These are phyloP conservation scores for Zhuliangozyma blackwelliae DNA, from an alignment of 1,139 yeast genomes.

Conservation along the genomic window DNA sequence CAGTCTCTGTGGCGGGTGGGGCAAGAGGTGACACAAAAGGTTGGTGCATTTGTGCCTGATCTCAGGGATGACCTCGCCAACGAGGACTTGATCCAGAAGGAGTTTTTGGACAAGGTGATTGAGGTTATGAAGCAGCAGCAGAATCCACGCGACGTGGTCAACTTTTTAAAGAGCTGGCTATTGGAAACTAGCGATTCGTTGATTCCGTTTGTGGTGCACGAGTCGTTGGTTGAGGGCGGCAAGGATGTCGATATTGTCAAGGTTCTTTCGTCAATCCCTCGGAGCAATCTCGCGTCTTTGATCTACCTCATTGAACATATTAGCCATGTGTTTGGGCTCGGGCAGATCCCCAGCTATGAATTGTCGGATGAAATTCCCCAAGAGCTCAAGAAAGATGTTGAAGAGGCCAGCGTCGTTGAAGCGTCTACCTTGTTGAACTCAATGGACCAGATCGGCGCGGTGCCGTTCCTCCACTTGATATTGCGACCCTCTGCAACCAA, in stretches of 20 bases:
- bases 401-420: slow-evolving; percentile 9
- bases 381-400: slow-evolving; percentile 13
- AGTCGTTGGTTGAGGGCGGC: slow-evolving; percentile 23
- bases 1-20: slow-evolving; percentile 34
- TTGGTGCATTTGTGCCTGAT: slow-evolving; percentile 18
- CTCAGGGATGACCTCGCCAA: slow-evolving; percentile 12
- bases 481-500: slow-evolving; percentile 40
- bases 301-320: slow-evolving; percentile 37
- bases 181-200: slow-evolving; percentile 41
- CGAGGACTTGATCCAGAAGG: slow-evolving; percentile 20
- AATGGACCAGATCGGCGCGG: slow-evolving; percentile 34
- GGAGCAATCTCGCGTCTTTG: slow-evolving; percentile 40
- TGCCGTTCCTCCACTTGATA: slow-evolving; percentile 41
- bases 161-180: slow-evolving; percentile 40
- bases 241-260: slow-evolving; percentile 19
- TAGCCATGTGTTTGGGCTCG: slow-evolving; percentile 21
- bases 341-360: slow-evolving; percentile 25
- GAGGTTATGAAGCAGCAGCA: slow-evolving; percentile 6
- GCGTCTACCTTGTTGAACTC: slow-evolving; percentile 23
- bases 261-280: slow-evolving; percentile 31
- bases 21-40: slow-evolving; percentile 22
- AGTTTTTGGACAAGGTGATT: slow-evolving; percentile 20
- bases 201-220: slow-evolving; percentile 42
- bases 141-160: slow-evolving; percentile 15
- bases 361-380: slow-evolving; percentile 23